These are phyloP conservation scores for Solanum appendiculatum DNA, from an alignment of 257 asterid genomes.

Conservation along the genomic window DNA sequence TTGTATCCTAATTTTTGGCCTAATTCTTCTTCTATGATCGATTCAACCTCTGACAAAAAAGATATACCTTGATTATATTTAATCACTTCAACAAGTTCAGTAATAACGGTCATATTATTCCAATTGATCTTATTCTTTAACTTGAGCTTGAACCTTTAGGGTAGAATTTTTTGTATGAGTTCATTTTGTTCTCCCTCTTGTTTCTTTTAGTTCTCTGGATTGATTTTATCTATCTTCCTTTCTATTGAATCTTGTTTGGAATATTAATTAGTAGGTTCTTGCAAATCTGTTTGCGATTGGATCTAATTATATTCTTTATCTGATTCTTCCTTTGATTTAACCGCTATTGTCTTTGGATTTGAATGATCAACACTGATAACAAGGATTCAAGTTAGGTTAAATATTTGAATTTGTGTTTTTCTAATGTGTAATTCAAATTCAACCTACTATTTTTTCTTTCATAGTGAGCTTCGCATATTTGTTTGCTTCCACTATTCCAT, in stretches of 20 bases:
- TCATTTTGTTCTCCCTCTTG: background rate
- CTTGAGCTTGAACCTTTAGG: background rate
- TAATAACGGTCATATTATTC: background rate
- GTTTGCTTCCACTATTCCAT: background rate
- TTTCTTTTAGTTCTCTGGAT: background rate
- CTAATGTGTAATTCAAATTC: background rate
- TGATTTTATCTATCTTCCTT: background rate
- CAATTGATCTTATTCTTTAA: background rate
- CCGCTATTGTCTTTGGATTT: background rate
- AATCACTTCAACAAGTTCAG: background rate
- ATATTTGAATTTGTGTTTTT: background rate
- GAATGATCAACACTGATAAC: background rate
- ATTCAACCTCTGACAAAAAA: background rate
- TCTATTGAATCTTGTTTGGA: background rate
- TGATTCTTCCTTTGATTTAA: background rate
- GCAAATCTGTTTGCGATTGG: background rate
- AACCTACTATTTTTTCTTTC: background rate
- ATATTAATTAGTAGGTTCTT: background rate
- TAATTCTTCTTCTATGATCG: too few species aligned
- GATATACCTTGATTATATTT: background rate
- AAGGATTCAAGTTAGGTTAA: background rate
- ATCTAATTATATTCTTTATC: background rate
- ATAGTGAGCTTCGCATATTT: background rate
- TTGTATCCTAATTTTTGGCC: background rate
- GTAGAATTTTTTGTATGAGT: background rate